Evolutionary conservation across 148 eudicot genomes (phyloP).

Genomic region (Dianthus caryophyllus): DNA sequence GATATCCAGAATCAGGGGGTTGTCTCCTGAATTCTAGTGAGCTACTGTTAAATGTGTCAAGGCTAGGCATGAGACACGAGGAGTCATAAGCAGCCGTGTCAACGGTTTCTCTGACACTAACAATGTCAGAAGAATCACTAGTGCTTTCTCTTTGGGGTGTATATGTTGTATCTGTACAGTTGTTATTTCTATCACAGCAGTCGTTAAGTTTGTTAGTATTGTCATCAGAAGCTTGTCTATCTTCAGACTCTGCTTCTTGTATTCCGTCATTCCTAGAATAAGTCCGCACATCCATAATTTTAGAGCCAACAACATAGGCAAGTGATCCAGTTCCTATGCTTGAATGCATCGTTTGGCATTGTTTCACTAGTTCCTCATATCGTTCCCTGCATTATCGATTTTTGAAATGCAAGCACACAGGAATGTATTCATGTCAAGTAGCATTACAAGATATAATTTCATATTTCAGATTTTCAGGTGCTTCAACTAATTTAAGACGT

Average conservation of each 20-base stretch:
- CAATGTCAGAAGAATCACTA: conserved; percentile 64
- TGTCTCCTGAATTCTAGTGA: conserved; percentile 41
- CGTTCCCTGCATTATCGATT: conserved; percentile 61
- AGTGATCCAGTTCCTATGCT: conserved; percentile 94
- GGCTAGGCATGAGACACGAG: conserved; percentile 49
- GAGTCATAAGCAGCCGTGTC: conserved; percentile 62
- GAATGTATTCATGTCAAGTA: neutral
- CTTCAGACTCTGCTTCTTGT: conserved; percentile 51
- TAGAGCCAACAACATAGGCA: conserved; percentile 87
- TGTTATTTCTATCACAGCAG: conserved; percentile 41
- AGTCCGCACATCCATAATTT: conserved; percentile 94
- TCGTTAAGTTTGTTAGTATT: conserved; percentile 37
- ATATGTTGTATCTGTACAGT: conserved; percentile 52
- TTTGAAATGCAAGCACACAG: conserved; percentile 7
- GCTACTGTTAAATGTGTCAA: conserved; percentile 37
- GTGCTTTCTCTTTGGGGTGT: conserved; percentile 62
- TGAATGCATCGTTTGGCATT: conserved; percentile 92
- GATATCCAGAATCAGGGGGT: conserved; percentile 40
- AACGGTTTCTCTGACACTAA: conserved; percentile 55
- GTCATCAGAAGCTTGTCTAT: conserved; percentile 39
- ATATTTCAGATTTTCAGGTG: neutral
- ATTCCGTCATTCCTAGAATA: conserved; percentile 52
- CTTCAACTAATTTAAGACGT: neutral
- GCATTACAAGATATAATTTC: neutral
- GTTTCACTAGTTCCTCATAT: conserved; percentile 71